A percentile compares a stretch with the other conserved stretches of the same genome.
Conservation (phyloP, 2,329 filamentous ascomycete species). For the Neofusicoccum kwambonambiense region DNA sequence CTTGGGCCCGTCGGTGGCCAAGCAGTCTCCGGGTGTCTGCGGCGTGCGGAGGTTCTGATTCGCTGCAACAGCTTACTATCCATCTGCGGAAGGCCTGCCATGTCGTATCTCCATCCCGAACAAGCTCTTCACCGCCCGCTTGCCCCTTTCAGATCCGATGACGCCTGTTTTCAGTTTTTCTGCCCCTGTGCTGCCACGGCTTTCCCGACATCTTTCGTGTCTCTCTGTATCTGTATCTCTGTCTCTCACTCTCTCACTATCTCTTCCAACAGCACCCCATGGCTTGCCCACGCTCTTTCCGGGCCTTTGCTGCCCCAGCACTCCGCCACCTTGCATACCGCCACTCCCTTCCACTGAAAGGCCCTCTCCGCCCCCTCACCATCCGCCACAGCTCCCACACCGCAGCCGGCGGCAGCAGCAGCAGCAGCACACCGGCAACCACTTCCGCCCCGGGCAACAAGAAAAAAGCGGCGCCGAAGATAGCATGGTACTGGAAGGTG, state of each 20-base stretch:
- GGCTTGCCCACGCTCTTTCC: neutral
- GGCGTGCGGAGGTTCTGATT: neutral
- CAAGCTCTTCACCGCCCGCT: neutral
- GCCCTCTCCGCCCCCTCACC: neutral
- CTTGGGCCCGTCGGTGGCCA: neutral
- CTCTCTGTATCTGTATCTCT: too few species aligned
- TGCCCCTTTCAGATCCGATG: neutral
- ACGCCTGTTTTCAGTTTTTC: neutral
- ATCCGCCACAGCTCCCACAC: neutral
- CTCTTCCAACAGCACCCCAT: neutral
- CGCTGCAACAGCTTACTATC: neutral
- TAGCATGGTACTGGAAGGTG: neutral
- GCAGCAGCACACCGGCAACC: too few species aligned
- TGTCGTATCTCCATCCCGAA: neutral
- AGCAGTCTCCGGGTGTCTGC: neutral
- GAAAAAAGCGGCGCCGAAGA: neutral
- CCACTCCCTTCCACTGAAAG: neutral
- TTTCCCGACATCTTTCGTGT: neutral
- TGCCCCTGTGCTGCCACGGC: neutral
- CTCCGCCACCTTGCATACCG: neutral
- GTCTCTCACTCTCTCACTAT: neutral
- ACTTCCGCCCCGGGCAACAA: neutral
- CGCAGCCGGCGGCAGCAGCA: too few species aligned
- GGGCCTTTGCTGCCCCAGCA: neutral
- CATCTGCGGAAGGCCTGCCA: neutral